phyloP scores from a whole-genome alignment of 345 rosid species.

The Citrus unshiu region DNA sequence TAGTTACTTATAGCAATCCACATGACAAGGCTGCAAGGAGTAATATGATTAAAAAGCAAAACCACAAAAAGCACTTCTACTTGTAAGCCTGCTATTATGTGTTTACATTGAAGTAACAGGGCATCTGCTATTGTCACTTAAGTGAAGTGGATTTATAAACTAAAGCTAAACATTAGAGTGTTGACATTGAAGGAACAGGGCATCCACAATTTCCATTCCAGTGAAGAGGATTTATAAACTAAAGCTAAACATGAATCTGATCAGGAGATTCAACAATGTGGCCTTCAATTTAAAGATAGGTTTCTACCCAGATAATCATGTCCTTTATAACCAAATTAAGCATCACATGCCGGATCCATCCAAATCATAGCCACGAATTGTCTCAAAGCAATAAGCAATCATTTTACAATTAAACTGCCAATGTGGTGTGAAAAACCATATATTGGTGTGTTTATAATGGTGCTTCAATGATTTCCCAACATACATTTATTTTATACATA shows the following conservation, averaged over 20 bases:
- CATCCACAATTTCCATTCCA: not conserved
- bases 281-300: not conserved
- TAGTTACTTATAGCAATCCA: not conserved
- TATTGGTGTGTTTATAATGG: not conserved
- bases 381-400: not conserved
- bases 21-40: not conserved
- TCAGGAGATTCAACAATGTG: not conserved
- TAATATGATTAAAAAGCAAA: not conserved
- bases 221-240: not conserved
- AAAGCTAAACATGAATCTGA: not conserved
- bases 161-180: too few relatives aligned
- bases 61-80: not conserved
- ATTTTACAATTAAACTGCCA: not conserved
- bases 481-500: not conserved
- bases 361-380: not conserved
- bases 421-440: not conserved
- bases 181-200: not conserved
- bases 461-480: not conserved
- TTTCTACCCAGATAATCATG: not conserved
- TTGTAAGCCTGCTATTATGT: not conserved
- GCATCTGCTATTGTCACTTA: too few relatives aligned
- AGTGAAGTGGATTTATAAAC: too few relatives aligned
- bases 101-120: not conserved
- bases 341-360: not conserved
- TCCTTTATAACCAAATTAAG: not conserved